phyloP scores from a whole-genome alignment of 2,329 filamentous ascomycete genomes.

The Tympanopsis confertula region DNA sequence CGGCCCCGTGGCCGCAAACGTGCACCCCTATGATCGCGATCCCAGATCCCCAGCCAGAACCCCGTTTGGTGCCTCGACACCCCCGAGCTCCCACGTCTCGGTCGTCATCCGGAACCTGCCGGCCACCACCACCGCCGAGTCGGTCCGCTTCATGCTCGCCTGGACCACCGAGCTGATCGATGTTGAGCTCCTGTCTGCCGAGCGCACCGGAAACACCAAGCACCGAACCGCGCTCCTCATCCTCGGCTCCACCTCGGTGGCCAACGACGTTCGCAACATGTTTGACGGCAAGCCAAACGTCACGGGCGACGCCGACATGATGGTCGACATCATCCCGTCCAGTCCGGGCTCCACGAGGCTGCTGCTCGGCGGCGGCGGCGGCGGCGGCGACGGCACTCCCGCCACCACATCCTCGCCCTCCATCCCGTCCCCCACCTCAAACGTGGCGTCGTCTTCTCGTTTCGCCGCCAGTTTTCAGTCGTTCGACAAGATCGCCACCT shows the following conservation, averaged over 20 bases:
- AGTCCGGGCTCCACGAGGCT: slow-evolving; percentile 19
- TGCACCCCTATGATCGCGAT: slow-evolving; percentile 28
- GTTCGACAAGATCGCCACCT: slow-evolving; percentile 49
- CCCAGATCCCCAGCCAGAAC: slow-evolving; percentile 19
- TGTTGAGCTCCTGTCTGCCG: slow-evolving; percentile 35
- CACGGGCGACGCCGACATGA: slow-evolving; percentile 36
- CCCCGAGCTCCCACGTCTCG: slow-evolving; percentile 21
- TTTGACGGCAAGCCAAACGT: slow-evolving; percentile 42
- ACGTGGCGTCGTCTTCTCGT: slow-evolving; percentile 40
- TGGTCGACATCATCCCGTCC: slow-evolving; percentile 43
- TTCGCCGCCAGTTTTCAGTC: slow-evolving; percentile 52
- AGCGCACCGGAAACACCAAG: slow-evolving; percentile 35
- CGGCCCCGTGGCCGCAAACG: slow-evolving; percentile 16
- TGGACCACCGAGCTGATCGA: slow-evolving; percentile 43
- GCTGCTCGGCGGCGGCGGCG: slow-evolving; percentile 12
- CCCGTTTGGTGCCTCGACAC: slow-evolving; percentile 22
- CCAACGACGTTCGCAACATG: slow-evolving; percentile 42
- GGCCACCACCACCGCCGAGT: slow-evolving; percentile 37
- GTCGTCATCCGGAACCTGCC: slow-evolving; percentile 44
- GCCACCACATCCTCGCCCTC: slow-evolving; percentile 19
- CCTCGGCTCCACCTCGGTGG: slow-evolving; percentile 39
- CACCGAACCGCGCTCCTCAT: slow-evolving; percentile 38
- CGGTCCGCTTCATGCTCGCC: slow-evolving; percentile 42
- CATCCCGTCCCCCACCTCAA: slow-evolving; percentile 30
- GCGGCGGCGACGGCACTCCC: slow-evolving; percentile 13